Evolutionary conservation across 2,329 filamentous ascomycete genomes (phyloP), one percentile per base, ranked within the genome.

Genomic region (Aspergillus ochraceoroseus): DNA sequence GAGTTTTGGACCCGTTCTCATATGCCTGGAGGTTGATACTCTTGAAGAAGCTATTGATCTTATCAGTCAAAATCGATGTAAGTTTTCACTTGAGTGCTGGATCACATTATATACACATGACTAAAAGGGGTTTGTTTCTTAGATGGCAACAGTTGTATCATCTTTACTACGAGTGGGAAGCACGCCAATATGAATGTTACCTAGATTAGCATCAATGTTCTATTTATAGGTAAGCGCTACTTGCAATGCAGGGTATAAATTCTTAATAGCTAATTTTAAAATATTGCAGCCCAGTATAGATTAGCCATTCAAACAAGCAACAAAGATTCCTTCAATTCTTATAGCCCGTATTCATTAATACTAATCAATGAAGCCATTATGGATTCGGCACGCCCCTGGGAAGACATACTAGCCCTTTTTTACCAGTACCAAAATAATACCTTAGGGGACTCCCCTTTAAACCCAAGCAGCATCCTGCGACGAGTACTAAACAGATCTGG

Each of bases 1-100:
- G 37, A 64, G 65, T 15, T 65, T 65, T 34, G 62, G 62, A 3
- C 62, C 63, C 3, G 63, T 65, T 3, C 51, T 66, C 3, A 52
- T 67, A 13, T 61, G 56, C 39, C 55, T 66, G 38, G 53, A 54
- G 23, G 60, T 57, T 13, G 51, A 57, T 15, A 66, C 58, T 0
- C 46, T 64, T 8, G 57, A 64, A n/a, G 59, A 62, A 7, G 63
- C 60, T 5, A 63, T 63, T 15, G 50, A 56, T 1, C 38, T 59
- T 9, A 60, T 62, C 39, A 62, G 62, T 32, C 47, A 47, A 3
- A 62, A 56, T 20, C 52, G 48, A 34, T 53, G 48, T 50, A 32
- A 31, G 37, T 27, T 15, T 31, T 7, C 11, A 4, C n/a, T 11
- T 14, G n/a, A 5, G 11, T 28, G n/a, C n/a, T n/a, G n/a, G n/a